phyloP scores from a whole-genome alignment of 768 basidiomycete genomes.

The Kwoniella botswanensis region DNA sequence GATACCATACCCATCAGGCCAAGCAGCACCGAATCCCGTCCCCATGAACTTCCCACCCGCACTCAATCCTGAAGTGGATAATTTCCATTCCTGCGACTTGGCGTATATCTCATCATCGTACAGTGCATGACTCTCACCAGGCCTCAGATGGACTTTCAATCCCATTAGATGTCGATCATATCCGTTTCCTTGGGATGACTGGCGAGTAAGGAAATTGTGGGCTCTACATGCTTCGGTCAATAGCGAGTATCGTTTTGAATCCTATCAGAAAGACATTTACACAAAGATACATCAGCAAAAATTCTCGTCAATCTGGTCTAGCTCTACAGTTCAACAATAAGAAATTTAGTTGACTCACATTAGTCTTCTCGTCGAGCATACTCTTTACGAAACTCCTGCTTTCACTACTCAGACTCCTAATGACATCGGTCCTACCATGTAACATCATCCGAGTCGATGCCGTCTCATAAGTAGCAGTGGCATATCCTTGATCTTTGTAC shows the following conservation, averaged over 20 bases:
- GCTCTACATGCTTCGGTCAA: constrained; percentile 72
- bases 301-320: not conserved
- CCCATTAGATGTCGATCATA: constrained; percentile 92
- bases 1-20: constrained; percentile 88
- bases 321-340: not conserved
- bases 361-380: constrained; percentile 64
- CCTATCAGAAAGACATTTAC: too few relatives aligned
- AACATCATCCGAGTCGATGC: constrained; percentile 84
- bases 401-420: constrained; percentile 74
- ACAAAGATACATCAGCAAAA: too few relatives aligned
- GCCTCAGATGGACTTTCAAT: constrained; percentile 68
- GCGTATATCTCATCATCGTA: constrained; percentile 80
- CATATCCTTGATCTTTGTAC: constrained; percentile 74
- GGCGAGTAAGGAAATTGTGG: constrained; percentile 74
- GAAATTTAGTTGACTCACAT: too few relatives aligned
- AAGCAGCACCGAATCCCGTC: constrained; percentile 86
- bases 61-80: constrained; percentile 87
- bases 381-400: constrained; percentile 76
- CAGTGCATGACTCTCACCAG: constrained; percentile 67
- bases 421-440: constrained; percentile 86
- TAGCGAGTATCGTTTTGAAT: constrained; percentile 60
- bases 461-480: constrained; percentile 92
- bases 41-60: constrained; percentile 84
- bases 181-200: constrained; percentile 79
- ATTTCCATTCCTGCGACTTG: constrained; percentile 78